A percentile compares a stretch with the other conserved stretches of the same genome.
Conservation (phyloP, 495 filamentous ascomycete genomes). For the Arthonia radiata region DNA sequence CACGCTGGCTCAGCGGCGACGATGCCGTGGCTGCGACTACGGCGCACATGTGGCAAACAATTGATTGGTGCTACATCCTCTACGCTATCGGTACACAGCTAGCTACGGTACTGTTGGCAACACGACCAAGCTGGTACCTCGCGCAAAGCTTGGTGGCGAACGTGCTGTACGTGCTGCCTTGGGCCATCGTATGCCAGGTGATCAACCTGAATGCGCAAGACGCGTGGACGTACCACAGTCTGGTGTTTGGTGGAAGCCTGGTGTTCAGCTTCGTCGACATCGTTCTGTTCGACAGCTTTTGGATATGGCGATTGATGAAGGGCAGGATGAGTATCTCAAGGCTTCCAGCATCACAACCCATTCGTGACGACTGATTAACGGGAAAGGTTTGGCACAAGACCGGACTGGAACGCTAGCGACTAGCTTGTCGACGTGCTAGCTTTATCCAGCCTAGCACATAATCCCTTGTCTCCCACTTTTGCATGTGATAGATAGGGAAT, state of each 20-base stretch:
- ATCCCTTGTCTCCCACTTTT: too few relatives aligned
- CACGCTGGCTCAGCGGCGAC: constrained; percentile 29
- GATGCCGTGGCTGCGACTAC: constrained; percentile 32
- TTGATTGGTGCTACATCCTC: constrained; percentile 37
- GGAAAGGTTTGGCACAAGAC: too few relatives aligned
- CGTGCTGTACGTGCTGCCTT: constrained; percentile 41
- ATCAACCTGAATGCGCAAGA: constrained; percentile 20
- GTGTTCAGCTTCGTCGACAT: constrained; percentile 40
- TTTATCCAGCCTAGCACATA: too few relatives aligned
- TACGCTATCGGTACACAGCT: constrained; percentile 42
- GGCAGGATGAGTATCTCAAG: too few relatives aligned
- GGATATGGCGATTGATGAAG: constrained; percentile 28
- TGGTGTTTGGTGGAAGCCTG: constrained; percentile 45
- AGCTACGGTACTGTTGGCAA: constrained; percentile 37
- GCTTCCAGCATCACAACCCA: too few relatives aligned
- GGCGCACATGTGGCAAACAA: constrained; percentile 37
- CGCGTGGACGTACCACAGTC: constrained; percentile 41
- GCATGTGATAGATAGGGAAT: too few relatives aligned
- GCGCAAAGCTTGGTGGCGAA: constrained; percentile 40
- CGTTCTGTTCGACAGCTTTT: constrained; percentile 20
- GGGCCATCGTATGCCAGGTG: constrained; percentile 22
- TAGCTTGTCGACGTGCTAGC: too few relatives aligned
- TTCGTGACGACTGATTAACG: too few relatives aligned
- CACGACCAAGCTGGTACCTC: constrained; percentile 40
- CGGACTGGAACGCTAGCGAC: too few relatives aligned